phyloP scores from a whole-genome alignment of 176 grass and related monocot species.

The Raddia distichophylla region DNA sequence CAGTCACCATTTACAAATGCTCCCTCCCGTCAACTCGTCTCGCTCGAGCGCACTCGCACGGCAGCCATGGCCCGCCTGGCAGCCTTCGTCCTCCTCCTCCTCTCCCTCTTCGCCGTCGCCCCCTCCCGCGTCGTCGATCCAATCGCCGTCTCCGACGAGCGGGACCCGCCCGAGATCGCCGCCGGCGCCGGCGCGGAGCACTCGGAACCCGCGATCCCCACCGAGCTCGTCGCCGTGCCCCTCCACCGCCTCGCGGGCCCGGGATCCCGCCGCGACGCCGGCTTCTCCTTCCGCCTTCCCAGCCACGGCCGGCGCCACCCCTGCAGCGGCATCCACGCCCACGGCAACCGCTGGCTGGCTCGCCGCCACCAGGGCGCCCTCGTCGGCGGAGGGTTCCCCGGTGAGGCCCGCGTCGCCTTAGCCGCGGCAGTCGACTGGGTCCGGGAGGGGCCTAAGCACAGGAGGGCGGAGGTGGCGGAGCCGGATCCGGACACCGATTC shows the following conservation, averaged over 20 bases:
- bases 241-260: not conserved
- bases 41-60: too few relatives aligned
- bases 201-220: not conserved
- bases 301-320: not conserved
- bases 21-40: too few relatives aligned
- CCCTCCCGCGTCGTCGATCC: not conserved
- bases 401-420: too few relatives aligned
- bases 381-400: too few relatives aligned
- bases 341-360: not conserved
- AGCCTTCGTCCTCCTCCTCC: not conserved
- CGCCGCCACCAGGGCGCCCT: not conserved
- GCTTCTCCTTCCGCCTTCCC: conserved; percentile 33
- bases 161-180: not conserved
- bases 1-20: too few relatives aligned
- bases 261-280: not conserved
- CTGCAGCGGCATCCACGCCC: not conserved
- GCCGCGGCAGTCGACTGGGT: not conserved
- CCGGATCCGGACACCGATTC: not conserved
- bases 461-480: not conserved
- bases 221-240: conserved; percentile 4
- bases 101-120: conserved; percentile 36
- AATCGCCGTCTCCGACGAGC: not conserved
- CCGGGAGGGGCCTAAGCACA: not conserved
- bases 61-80: too few relatives aligned
- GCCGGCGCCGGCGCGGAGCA: not conserved